These are phyloP conservation scores for Tolypocladium ophioglossoides DNA, from an alignment of 2,329 filamentous ascomycete species.

Conservation along the genomic window DNA sequence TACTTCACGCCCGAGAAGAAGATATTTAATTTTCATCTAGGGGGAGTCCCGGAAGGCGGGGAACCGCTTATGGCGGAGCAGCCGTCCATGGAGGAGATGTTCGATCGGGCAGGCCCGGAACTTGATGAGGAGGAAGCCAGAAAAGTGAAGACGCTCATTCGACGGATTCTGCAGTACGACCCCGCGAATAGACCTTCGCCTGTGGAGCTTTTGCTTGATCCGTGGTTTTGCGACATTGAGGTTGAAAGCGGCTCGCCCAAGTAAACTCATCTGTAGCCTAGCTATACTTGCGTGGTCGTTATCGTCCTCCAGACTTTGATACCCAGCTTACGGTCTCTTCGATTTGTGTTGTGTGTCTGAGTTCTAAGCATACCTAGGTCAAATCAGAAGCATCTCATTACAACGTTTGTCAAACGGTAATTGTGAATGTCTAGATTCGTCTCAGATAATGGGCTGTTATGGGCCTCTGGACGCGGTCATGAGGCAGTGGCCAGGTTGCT, in stretches of 20 bases:
- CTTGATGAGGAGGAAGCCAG: slow-evolving; percentile 12
- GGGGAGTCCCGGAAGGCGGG: slow-evolving; percentile 9
- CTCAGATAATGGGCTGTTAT: too few species aligned
- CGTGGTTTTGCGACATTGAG: slow-evolving; percentile 14
- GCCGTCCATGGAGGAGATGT: slow-evolving; percentile 14
- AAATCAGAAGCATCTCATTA: too few species aligned
- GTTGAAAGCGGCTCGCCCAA: slow-evolving; percentile 20
- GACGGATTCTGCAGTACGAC: slow-evolving; percentile 20
- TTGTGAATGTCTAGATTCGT: too few species aligned
- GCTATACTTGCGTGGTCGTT: too few species aligned
- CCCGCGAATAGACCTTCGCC: slow-evolving; percentile 15
- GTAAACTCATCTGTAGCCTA: not conserved
- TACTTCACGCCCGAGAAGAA: slow-evolving; percentile 15
- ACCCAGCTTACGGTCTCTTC: too few species aligned
- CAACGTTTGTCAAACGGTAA: too few species aligned
- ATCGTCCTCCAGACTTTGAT: too few species aligned
- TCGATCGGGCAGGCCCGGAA: slow-evolving; percentile 13
- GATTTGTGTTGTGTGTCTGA: too few species aligned
- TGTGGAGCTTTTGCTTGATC: slow-evolving; percentile 16
- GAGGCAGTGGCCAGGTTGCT: too few species aligned
- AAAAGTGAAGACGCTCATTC: slow-evolving; percentile 15
- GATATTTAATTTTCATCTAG: slow-evolving; percentile 15
- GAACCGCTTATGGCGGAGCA: slow-evolving; percentile 13
- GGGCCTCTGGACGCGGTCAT: too few species aligned
- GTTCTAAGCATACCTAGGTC: too few species aligned